Percentiles rank a stretch among this genome's conserved stretches.
These are phyloP conservation scores for Colletotrichum incanum DNA, from an alignment of 2,329 filamentous ascomycete species.

Conservation along the genomic window DNA sequence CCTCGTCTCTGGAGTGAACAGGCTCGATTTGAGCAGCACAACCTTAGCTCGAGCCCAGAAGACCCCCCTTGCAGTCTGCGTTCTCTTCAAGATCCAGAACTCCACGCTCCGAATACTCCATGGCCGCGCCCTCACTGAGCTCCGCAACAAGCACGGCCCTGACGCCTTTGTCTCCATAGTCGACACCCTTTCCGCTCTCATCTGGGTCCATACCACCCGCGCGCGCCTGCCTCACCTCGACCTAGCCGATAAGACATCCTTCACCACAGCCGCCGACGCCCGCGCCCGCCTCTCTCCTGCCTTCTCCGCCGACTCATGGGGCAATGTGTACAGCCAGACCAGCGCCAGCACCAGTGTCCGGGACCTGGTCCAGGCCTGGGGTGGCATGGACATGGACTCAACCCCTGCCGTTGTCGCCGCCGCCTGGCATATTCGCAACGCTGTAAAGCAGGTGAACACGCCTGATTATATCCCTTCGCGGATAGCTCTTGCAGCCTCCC, in stretches of 20 bases:
- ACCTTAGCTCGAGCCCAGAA: not conserved
- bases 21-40: not conserved
- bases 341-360: not conserved
- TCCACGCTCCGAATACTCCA: not conserved
- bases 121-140: not conserved
- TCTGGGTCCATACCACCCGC: constrained; percentile 34
- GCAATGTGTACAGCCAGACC: constrained; percentile 35
- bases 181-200: constrained; percentile 17
- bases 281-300: constrained; percentile 9
- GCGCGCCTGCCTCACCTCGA: constrained; percentile 12
- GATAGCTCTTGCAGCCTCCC: constrained; percentile 20
- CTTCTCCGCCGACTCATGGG: constrained; percentile 4
- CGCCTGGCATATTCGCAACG: constrained; percentile 25
- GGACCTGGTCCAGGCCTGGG: not conserved
- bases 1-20: not conserved
- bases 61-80: not conserved
- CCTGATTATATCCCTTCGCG: constrained; percentile 22
- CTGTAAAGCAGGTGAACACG: not conserved
- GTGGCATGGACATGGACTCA: not conserved
- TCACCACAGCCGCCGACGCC: constrained; percentile 18
- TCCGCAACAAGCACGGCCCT: not conserved
- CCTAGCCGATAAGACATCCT: constrained; percentile 8
- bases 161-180: constrained; percentile 23
- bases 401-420: not conserved
- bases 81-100: constrained; percentile 13